Base-by-base conservation (phyloP, 2,329 filamentous ascomycete species). In the Elsinoe ampelina region DNA sequence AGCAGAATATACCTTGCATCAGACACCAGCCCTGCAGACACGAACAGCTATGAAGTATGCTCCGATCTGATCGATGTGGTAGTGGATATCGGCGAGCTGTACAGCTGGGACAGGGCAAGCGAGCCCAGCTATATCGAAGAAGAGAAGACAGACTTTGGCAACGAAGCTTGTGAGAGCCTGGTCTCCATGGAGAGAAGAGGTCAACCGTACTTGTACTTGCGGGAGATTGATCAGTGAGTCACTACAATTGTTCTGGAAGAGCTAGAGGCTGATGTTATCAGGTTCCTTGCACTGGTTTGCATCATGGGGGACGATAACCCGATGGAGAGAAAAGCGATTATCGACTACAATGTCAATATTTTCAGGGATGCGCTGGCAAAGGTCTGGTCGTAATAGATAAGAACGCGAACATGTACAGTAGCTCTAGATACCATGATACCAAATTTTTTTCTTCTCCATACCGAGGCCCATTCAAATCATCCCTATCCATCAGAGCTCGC, bases 1-100 rank as follows among this genome's bases (percentile, higher is more conserved):
- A 95, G 89, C 73, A 98, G 98, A 75, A 95, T 98, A 61, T 98
- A 98, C 74, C 95, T 98, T 64, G 93, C 93, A 0, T 96, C 92
- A 4, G 93, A 98, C 70, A 93, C 86, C 30, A 86, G 88, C 38
- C 92, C 92, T 0, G 89, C 92, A 32, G 92, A 97, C 67, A 93
- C 96, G 79, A 87, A 88, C 41, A 92, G 88, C 69, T 98, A 98
- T 71, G 93, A 97, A 74, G 95, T 97, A 67, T 98, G 93, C 74
- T 95, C 89, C 51, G 93, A 98, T 69, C 97, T 95, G 69, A 96
- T 98, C 64, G 93, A 98, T 70, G 90, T 97, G 59, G 95, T 98
- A 60, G 92, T 97, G 58, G 93, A 98, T 69, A 87, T 97, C 55
- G 93, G 89, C 26, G 92, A 97, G 68, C 86, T 98, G 38, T 98